Evolutionary conservation across 2,329 filamentous ascomycete species (phyloP), one percentile per base, ranked within the genome.

Genomic region (Aspergillus felis): DNA sequence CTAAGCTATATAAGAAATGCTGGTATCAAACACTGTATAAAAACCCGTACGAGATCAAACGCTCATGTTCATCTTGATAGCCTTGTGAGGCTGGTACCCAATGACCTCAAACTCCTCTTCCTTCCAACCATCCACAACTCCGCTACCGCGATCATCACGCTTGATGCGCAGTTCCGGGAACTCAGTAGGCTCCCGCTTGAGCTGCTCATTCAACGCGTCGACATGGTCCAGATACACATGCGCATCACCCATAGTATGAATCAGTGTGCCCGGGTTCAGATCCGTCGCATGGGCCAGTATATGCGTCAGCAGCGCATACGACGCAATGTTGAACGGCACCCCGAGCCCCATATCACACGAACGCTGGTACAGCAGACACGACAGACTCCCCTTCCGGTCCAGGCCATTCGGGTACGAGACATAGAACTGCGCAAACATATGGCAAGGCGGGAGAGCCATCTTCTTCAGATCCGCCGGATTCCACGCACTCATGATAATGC

Each of bases 1-100:
- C 44, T 38, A 47, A 25, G 22, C 42, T 46, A 25, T 44, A 55
- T 35, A 54, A 42, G n/a, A 59, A 57, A 50, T 35, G 54, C 53
- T 63, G 62, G 60, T 66, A 66, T 66, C 61, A 60, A 65, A 61
- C 57, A 58, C 64, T 22, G 55, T 56, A 47, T 29, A 51, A 57
- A 57, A 62, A 50, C 49, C 57, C 53, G 50, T 50, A 41, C 24
- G 42, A 51, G 51, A 41, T 69, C 66, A 92, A 57, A 97, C 93
- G 70, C 91, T 95, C 94, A 99, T 99, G 80, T 97, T 97, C 94
- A 99, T 99, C 48, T 90, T 84, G 77, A 99, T 96, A 4, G 84
- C 84, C 79, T 92, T 93, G 74, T 97, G 91, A 56, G 94, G 93
- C 51, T 92, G 85, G 74, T 99, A 99, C 0, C 89, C 92, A 68